Conservation (phyloP, 2,329 filamentous ascomycete genomes). For the Exutisphaerella laricina region DNA sequence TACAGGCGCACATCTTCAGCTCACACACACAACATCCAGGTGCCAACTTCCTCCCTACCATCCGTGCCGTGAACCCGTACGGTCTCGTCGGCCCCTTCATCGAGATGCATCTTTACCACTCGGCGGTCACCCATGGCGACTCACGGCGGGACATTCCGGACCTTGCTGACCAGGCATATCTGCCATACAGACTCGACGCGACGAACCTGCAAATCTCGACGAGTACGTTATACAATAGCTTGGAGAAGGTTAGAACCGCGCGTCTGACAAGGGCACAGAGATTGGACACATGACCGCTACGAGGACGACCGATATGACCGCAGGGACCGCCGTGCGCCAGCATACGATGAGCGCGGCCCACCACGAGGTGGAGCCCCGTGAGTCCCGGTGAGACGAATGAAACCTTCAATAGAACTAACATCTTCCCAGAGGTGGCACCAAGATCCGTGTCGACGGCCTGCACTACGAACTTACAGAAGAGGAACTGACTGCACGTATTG, state of each 20-base stretch:
- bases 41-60: constrained; percentile 40
- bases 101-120: constrained; percentile 14
- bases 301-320: constrained; percentile 30
- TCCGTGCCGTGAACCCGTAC: constrained; percentile 30
- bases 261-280: constrained; percentile 46
- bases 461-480: constrained; percentile 87
- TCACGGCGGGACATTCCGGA: constrained; percentile 13
- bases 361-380: constrained; percentile 15
- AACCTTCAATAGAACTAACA: constrained; percentile 1
- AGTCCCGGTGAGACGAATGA: background rate
- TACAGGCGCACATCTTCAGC: background rate
- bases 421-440: constrained; percentile 35
- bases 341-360: constrained; percentile 20
- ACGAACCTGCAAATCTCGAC: constrained; percentile 53
- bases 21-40: constrained; percentile 22
- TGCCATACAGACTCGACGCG: constrained; percentile 30
- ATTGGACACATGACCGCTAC: constrained; percentile 70
- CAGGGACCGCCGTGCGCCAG: constrained; percentile 15
- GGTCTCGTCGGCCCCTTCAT: constrained; percentile 14
- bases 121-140: constrained; percentile 23
- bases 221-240: constrained; percentile 59
- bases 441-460: constrained; percentile 79
- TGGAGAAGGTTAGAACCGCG: too few relatives aligned
- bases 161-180: constrained; percentile 35
- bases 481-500: constrained; percentile 63